Evolutionary conservation across 352 stramenopile genomes (phyloP), one percentile per base, ranked within the genome.

Genomic region (Albugo laibachii): DNA sequence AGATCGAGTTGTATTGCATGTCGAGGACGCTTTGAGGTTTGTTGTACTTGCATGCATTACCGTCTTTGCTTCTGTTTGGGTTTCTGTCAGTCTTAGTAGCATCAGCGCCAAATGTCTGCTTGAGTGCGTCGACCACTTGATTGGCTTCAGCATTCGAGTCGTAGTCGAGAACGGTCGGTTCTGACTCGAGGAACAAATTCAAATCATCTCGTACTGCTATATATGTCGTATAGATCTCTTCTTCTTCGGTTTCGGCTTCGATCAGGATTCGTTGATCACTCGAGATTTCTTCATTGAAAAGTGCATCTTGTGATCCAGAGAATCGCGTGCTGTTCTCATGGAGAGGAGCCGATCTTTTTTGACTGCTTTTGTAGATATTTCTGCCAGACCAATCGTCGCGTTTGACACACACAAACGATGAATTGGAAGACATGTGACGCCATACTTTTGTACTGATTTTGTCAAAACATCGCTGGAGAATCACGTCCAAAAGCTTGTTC

Each of bases 401-500:
- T 57, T 85, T 84, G 40, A 85, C 59, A 53, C 75, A 88, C 37
- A 84, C 69, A 12, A 63, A 66, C 14, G 66, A 61, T 10, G 38
- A 19, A 50, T 59, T 81, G n/a, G 68, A 56, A 0, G 69, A 82
- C 10, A 88, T 42, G 45, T 79, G 80, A 13, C 61, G 62, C 72
- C 75, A 88, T 53, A 88, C 75, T 45, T 81, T 72, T 41, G 83
- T 88, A 65, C 85, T 63, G 66, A 85, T 81, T 35, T 85, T 88
- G 48, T 88, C 75, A 52, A 79, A 85, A 52, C 75, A 88, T 13
- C 72, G 68, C 8, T 61, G 47, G 49, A 84, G 54, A 40, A 88
- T 47, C 13, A 83, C 70, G 12, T 41, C 55, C 38, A 83, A 68
- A 3, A 88, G 55, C 19, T 63, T 61, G 52, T 88, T 85, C 47